Evolutionary conservation across 2,329 filamentous ascomycete species (phyloP).

Genomic region (Neobulgaria alba): DNA sequence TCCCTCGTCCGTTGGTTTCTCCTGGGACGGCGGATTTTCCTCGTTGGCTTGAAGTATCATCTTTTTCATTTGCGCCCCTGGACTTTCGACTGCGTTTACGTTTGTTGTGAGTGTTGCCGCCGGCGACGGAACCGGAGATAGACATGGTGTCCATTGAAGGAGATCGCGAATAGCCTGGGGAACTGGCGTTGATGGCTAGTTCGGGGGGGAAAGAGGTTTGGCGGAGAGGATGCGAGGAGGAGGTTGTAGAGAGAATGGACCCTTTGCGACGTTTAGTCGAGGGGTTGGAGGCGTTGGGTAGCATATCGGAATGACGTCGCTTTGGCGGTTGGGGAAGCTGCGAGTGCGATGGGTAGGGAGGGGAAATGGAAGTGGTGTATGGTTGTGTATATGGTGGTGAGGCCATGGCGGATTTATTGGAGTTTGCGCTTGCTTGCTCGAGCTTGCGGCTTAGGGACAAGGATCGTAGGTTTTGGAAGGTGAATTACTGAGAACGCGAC

Average conservation of each 20-base stretch:
- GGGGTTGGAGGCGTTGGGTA: slow-evolving; percentile 37
- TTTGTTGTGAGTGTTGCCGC: too few relatives aligned
- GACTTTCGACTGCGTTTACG: slow-evolving; percentile 57
- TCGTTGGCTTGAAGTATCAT: slow-evolving; percentile 38
- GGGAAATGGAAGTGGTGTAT: not conserved
- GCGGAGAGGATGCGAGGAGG: slow-evolving; percentile 61
- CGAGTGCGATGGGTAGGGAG: not conserved
- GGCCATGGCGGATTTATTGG: not conserved
- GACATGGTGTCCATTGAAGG: slow-evolving; percentile 56
- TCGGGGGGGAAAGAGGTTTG: slow-evolving; percentile 75
- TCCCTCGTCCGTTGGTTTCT: slow-evolving; percentile 29
- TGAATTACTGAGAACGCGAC: too few relatives aligned
- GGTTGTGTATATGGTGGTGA: not conserved
- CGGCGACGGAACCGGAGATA: slow-evolving; percentile 46
- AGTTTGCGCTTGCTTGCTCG: not conserved
- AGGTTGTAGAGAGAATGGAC: slow-evolving; percentile 50
- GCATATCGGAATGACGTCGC: slow-evolving; percentile 51
- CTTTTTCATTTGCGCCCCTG: slow-evolving; percentile 43
- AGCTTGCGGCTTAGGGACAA: slow-evolving; percentile 3
- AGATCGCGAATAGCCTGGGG: slow-evolving; percentile 46
- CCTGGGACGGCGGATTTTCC: slow-evolving; percentile 37
- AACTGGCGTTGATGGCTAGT: slow-evolving; percentile 30
- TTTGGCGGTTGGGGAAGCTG: slow-evolving; percentile 36
- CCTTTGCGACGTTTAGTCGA: slow-evolving; percentile 62
- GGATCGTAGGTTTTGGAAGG: too few relatives aligned